Base-by-base conservation (phyloP, 371 early-diverging fungal species). In the Umbelopsis sp. region DNA sequence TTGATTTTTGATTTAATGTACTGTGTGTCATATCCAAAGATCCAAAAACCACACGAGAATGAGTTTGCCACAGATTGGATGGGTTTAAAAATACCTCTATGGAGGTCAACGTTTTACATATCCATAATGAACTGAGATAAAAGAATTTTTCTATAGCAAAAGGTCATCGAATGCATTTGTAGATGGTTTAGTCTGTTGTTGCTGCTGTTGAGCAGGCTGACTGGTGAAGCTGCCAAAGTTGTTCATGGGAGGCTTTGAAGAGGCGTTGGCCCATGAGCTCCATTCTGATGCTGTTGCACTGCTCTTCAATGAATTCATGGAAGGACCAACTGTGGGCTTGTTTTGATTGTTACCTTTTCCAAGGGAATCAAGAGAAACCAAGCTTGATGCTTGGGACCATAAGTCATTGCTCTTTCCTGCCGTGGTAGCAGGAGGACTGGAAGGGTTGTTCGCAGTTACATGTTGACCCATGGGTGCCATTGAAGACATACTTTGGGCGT, bases 291-390 rank as follows among this genome's bases (percentile, higher is more conserved):
- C 72, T 3, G 72, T 69, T 65, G 75, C 79, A 2, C 75, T 79
- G 63, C 70, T 77, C 65, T 84, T 86, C 74, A 88, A 69, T 4
- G 88, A 74, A 35, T 88, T 88, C 86, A 88, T 88, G 10, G 88
- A 88, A 18, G 85, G 85, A 0, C 86, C 88, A 12, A 68, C 35
- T 41, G 79, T 66, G 50, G 74, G 71, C 73, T 80, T 81, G 29
- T 70, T 69, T 24, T 68, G 71, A 1, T 71, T 68, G 44, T 68
- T 66, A n/a, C 72, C 70, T 68, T 84, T 85, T 53, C 88, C 88
- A 10, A 88, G 74, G 4, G 86, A 86, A 69, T 88, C 88, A 38
- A 88, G 65, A 6, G 84, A 82, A 9, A 88, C 83, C 71, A 88
- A 78, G 50, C 77, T 73, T 1, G 86, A 86, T 1, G 86, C 88